phyloP scores from a whole-genome alignment of 2,329 filamentous ascomycete genomes.

The Huntiella decipiens region DNA sequence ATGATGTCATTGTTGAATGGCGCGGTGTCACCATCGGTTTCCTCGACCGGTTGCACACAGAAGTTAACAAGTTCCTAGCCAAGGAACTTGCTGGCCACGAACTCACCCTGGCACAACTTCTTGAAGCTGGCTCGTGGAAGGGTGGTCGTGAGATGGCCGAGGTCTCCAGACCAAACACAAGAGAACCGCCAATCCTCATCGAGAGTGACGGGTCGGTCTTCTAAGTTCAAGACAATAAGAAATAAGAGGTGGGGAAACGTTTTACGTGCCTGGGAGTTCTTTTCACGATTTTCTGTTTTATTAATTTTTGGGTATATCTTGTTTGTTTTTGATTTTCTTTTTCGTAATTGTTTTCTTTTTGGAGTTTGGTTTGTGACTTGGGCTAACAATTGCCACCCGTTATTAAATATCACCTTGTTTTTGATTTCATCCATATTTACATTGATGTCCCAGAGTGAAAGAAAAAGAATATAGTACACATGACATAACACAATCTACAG shows the following conservation, averaged over 20 bases:
- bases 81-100: constrained; percentile 46
- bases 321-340: no score
- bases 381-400: not conserved
- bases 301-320: not conserved
- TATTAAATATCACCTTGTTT: constrained; percentile 1
- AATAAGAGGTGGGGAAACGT: not conserved
- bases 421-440: not conserved
- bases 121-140: constrained; percentile 97
- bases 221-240: not conserved
- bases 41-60: constrained; percentile 32
- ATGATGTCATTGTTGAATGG: constrained; percentile 47
- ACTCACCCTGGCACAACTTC: constrained; percentile 66
- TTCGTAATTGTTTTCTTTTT: not conserved
- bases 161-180: constrained; percentile 86
- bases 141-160: constrained; percentile 91
- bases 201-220: constrained; percentile 94
- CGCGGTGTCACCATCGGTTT: constrained; percentile 43
- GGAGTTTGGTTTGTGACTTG: not conserved
- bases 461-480: constrained; percentile 8
- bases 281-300: not conserved
- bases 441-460: not conserved
- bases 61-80: constrained; percentile 44
- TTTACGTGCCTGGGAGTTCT: not conserved
- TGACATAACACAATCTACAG: constrained; percentile 10
- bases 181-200: constrained; percentile 90